These are phyloP conservation scores for Oehlia diaphana DNA, from an alignment of 192 early-diverging fungal genomes.

Conservation along the genomic window DNA sequence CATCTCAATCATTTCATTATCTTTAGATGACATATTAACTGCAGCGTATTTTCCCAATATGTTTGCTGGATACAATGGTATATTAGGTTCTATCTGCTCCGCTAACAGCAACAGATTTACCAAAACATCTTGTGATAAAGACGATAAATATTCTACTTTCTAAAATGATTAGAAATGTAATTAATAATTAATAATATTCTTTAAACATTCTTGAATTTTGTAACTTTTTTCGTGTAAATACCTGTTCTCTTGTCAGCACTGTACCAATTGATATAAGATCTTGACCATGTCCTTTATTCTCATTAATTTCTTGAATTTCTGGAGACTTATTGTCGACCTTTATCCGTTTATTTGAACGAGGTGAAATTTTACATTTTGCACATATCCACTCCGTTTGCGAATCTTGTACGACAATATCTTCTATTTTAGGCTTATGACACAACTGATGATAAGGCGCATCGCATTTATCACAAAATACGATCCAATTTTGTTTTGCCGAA, in stretches of 20 bases:
- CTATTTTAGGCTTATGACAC: slow-evolving; percentile 34
- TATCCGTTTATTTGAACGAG: slow-evolving; percentile 9
- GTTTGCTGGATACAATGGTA: slow-evolving; percentile 30
- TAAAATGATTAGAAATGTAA: not conserved
- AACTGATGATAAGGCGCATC: slow-evolving; percentile 37
- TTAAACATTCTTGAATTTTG: not conserved
- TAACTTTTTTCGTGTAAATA: not conserved
- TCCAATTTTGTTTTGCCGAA: slow-evolving; percentile 33
- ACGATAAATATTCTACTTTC: slow-evolving; percentile 32
- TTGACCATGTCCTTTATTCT: not conserved
- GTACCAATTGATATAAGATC: slow-evolving; percentile 3
- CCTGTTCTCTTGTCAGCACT: not conserved
- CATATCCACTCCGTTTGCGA: slow-evolving; percentile 33
- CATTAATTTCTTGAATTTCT: not conserved
- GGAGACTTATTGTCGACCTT: not conserved
- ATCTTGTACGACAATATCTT: slow-evolving; percentile 24
- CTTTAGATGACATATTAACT: not conserved
- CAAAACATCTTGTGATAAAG: slow-evolving; percentile 28
- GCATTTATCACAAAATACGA: slow-evolving; percentile 36
- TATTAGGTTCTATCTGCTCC: slow-evolving; percentile 27
- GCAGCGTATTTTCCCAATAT: not conserved
- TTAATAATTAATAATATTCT: not conserved
- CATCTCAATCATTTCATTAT: not conserved
- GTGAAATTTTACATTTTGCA: slow-evolving; percentile 17
- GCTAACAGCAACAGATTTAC: slow-evolving; percentile 31